Conservation (phyloP, 345 rosid genomes). For the Syzygium jambos region DNA sequence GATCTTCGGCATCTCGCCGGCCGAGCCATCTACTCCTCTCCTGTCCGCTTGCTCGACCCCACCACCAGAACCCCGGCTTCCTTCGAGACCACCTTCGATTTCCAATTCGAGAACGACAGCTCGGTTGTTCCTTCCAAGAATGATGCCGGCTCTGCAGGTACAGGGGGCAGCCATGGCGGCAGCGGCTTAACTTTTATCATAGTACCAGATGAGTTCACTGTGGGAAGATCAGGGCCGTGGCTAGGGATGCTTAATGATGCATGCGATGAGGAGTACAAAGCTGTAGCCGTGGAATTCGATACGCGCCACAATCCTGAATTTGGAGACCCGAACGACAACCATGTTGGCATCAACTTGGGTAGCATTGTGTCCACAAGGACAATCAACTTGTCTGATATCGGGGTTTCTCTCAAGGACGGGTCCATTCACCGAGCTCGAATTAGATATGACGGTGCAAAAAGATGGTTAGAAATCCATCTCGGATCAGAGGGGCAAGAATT, state of each 20-base stretch:
- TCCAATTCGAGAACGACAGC: conserved; percentile 27
- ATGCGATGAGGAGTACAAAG: conserved; percentile 37
- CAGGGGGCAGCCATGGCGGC: conserved; percentile 15
- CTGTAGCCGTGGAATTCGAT: conserved; percentile 36
- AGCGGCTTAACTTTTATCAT: conserved; percentile 41
- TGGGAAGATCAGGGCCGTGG: conserved; percentile 51
- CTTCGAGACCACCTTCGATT: conserved; percentile 32
- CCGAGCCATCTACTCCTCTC: conserved; percentile 34
- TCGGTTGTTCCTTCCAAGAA: not conserved
- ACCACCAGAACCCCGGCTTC: conserved; percentile 21
- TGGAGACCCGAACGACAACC: conserved; percentile 45
- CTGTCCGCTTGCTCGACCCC: conserved; percentile 31
- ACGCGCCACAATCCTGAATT: conserved; percentile 30
- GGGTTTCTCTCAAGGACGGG: conserved; percentile 30
- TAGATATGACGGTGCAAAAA: conserved; percentile 20
- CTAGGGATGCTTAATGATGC: conserved; percentile 51
- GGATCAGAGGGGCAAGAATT: conserved; percentile 13
- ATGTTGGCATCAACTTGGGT: conserved; percentile 44
- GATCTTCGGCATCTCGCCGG: conserved; percentile 39
- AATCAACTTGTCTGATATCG: conserved; percentile 27
- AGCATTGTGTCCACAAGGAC: conserved; percentile 25
- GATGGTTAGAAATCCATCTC: conserved; percentile 31
- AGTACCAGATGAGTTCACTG: conserved; percentile 44
- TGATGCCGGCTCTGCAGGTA: not conserved
- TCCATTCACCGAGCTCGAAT: conserved; percentile 34